Conservation (phyloP, 345 rosid genomes). For the Camelina laxa region DNA sequence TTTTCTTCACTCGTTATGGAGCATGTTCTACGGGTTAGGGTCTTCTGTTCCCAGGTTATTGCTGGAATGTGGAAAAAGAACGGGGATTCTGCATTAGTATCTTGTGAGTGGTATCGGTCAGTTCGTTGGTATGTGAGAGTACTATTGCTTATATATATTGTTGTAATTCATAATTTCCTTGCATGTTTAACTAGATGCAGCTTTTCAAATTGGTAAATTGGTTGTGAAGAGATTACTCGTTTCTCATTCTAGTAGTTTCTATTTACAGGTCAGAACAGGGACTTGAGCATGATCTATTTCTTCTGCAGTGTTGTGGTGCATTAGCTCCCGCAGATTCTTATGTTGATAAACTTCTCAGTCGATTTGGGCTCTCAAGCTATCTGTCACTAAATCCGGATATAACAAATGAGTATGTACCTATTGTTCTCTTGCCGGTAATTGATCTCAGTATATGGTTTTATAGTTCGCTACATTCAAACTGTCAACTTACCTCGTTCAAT, state of each 20-base stretch:
- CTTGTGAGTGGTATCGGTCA: conserved; percentile 81
- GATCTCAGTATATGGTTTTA: conserved; percentile 15
- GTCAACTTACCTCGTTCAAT: conserved; percentile 26
- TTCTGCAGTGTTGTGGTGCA: conserved; percentile 97
- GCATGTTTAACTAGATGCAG: conserved; percentile 21
- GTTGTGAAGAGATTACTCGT: conserved; percentile 19
- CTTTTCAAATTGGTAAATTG: conserved; percentile 7
- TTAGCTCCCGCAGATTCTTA: conserved; percentile 87
- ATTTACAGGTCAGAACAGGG: conserved; percentile 88
- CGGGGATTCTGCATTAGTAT: conserved; percentile 72
- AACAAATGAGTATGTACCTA: conserved; percentile 65
- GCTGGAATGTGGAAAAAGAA: conserved; percentile 99
- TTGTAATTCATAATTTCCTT: conserved; percentile 20
- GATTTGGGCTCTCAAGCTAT: conserved; percentile 79
- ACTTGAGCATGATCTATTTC: conserved; percentile 92
- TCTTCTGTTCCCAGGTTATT: conserved; percentile 83
- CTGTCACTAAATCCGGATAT: conserved; percentile 58
- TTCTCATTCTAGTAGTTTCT: conserved; percentile 36
- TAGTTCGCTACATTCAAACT: conserved; percentile 26
- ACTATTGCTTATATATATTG: conserved; percentile 23
- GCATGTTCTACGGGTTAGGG: conserved; percentile 88
- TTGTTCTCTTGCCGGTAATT: conserved; percentile 10
- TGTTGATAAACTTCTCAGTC: conserved; percentile 71
- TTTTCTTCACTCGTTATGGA: conserved; percentile 90
- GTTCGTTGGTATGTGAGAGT: conserved; percentile 67